A percentile compares a stretch with the other conserved stretches of the same genome.
phyloP scores from a whole-genome alignment of 345 rosid species.

The Excoecaria cochinchinensis region DNA sequence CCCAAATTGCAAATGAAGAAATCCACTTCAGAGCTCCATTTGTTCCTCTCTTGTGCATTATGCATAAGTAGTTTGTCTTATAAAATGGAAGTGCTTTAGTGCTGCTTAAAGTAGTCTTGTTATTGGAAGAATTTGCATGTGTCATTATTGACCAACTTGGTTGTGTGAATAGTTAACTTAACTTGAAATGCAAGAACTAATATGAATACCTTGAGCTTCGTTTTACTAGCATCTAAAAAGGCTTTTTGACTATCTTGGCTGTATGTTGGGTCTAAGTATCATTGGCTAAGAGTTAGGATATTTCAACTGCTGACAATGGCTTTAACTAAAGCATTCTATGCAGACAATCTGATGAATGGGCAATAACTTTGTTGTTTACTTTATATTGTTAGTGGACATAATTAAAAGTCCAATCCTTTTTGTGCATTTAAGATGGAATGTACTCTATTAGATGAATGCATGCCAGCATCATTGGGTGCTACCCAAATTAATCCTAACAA shows the following conservation, averaged over 20 bases:
- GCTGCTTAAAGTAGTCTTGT: background rate
- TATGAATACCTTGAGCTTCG: background rate
- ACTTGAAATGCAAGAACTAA: background rate
- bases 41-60: background rate
- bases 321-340: background rate
- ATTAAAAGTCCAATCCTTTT: background rate
- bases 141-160: background rate
- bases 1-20: background rate
- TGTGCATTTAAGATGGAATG: background rate
- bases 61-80: background rate
- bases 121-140: background rate
- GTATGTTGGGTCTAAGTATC: background rate
- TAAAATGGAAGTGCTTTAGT: background rate
- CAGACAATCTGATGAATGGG: background rate
- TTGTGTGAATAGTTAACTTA: background rate
- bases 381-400: background rate
- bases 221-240: background rate
- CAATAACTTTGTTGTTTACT: background rate
- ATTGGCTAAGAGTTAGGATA: background rate
- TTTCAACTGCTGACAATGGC: background rate
- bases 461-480: background rate
- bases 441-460: background rate
- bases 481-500: background rate
- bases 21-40: background rate
- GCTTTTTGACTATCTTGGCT: background rate